Base-by-base conservation (phyloP, 2,329 filamentous ascomycete species). In the Aspergillus texensis region DNA sequence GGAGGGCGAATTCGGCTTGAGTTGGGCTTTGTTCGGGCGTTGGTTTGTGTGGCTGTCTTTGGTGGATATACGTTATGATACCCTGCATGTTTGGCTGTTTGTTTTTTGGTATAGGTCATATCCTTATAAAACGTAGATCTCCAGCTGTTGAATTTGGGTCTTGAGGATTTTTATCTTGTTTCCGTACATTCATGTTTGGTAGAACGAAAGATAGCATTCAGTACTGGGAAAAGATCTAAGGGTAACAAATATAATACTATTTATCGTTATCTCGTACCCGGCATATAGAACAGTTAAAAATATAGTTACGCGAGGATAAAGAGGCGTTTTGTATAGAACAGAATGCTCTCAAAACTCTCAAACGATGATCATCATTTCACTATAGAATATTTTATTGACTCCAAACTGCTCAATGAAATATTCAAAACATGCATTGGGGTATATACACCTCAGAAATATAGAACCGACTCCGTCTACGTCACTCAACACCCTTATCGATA, bases 401-500 rank as follows among this genome's bases (percentile, higher is more conserved):
- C 26, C 26, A 4, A 19, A 41, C 8, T n/a, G 39, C 39, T 41
- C 19, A n/a, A 36, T 36, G 8, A 3, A n/a, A n/a, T 41, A 41
- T 41, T n/a, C 39, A 41, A 41, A n/a, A 41, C 9, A 41, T 41
- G 6, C 39, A 41, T n/a, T 19, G 2, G 39, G 19, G 16, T 41
- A n/a, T 9, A 41, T 39, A 4, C 32, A 34, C 32, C 32, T 34
- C 32, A 12, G 11, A 12, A 3, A 12, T 34, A 34, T 11, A 5
- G 30, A 34, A 39, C 34, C 34, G 34, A 6, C 39, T n/a, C 8
- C 39, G 8, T 41, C n/a, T 46, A 46, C 43, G 43, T 46, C 43
- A 46, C 43, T 30, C 16, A 1, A 28, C 26, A 3, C 14, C 12
- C 46, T 96, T 96, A 80, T 97, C 93, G 52, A 54, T 54, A 54